These are phyloP conservation scores for Phytophthora sansomeana DNA, from an alignment of 352 stramenopile species.

Conservation along the genomic window DNA sequence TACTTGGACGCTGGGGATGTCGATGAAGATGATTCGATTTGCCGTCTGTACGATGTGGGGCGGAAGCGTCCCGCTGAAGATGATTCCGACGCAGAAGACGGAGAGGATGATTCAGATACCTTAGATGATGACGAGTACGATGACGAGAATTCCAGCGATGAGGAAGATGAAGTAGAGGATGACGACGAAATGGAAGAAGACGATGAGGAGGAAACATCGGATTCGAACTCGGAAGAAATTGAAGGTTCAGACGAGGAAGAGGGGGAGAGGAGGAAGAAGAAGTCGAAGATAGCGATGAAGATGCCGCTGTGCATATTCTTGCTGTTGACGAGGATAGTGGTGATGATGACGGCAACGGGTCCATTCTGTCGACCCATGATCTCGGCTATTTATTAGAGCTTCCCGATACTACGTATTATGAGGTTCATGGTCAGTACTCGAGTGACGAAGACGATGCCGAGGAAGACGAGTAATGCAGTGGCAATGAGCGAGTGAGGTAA, in stretches of 20 bases:
- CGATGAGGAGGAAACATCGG: slow-evolving; percentile 44
- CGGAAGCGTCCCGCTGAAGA: slow-evolving; percentile 86
- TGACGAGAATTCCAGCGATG: slow-evolving; percentile 64
- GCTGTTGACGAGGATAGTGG: slow-evolving; percentile 42
- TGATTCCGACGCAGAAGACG: slow-evolving; percentile 89
- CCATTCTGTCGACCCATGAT: slow-evolving; percentile 56
- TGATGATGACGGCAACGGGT: slow-evolving; percentile 51
- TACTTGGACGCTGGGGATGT: slow-evolving; percentile 70
- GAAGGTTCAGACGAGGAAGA: slow-evolving; percentile 45
- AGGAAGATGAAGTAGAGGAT: slow-evolving; percentile 58
- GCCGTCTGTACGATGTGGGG: slow-evolving; percentile 89
- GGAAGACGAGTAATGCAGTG: slow-evolving; percentile 50
- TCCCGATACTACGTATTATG: slow-evolving; percentile 75
- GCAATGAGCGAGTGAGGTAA: background rate
- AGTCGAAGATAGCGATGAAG: slow-evolving; percentile 34
- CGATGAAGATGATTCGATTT: slow-evolving; percentile 81
- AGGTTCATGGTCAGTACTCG: slow-evolving; percentile 79
- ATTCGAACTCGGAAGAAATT: slow-evolving; percentile 33
- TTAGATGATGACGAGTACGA: slow-evolving; percentile 87
- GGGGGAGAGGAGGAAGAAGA: slow-evolving; percentile 36
- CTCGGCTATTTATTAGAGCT: slow-evolving; percentile 79
- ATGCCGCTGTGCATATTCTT: slow-evolving; percentile 28
- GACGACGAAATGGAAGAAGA: slow-evolving; percentile 64
- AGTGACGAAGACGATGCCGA: slow-evolving; percentile 79
- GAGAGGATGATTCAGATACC: slow-evolving; percentile 67